These are phyloP conservation scores for Cladosporium phlei DNA, from an alignment of 2,329 filamentous ascomycete genomes.

Conservation along the genomic window DNA sequence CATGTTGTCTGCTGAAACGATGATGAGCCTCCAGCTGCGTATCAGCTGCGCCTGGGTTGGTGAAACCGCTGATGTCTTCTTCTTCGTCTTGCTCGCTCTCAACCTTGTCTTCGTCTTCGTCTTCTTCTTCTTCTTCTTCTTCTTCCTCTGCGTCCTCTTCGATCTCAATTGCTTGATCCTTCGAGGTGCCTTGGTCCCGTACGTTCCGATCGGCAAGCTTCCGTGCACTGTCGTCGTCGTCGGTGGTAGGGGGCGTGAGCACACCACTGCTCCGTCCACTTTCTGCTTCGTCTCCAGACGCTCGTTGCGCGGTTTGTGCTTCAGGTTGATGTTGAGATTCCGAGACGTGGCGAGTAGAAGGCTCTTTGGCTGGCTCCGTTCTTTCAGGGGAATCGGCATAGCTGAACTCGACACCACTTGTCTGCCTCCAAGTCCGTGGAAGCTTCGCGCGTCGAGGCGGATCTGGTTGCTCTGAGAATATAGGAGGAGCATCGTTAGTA, in stretches of 20 bases:
- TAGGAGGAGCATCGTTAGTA: background rate
- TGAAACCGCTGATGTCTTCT: slow-evolving; percentile 12
- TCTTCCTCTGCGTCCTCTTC: slow-evolving; percentile 15
- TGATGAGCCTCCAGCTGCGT: slow-evolving; percentile 13
- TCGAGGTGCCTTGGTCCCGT: background rate
- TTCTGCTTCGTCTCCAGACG: background rate
- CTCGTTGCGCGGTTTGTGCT: background rate
- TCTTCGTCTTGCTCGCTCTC: slow-evolving; percentile 10
- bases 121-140: slow-evolving; percentile 17
- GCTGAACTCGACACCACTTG: slow-evolving; percentile 33
- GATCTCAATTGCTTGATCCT: background rate
- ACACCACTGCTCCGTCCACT: slow-evolving; percentile 20
- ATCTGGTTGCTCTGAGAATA: slow-evolving; percentile 23
- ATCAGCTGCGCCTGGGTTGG: slow-evolving; percentile 8
- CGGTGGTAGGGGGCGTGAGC: slow-evolving; percentile 31
- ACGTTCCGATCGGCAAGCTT: slow-evolving; percentile 9
- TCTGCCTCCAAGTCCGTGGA: slow-evolving; percentile 40
- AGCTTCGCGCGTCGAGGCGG: slow-evolving; percentile 38
- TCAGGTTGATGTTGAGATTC: no score
- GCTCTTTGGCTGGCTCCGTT: no score
- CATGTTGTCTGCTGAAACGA: background rate
- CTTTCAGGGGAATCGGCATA: slow-evolving; percentile 35
- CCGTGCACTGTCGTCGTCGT: slow-evolving; percentile 20
- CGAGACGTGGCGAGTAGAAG: no score
- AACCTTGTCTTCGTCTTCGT: slow-evolving; percentile 14